phyloP scores from a whole-genome alignment of 345 rosid genomes.

The Odontarrhena argentea region DNA sequence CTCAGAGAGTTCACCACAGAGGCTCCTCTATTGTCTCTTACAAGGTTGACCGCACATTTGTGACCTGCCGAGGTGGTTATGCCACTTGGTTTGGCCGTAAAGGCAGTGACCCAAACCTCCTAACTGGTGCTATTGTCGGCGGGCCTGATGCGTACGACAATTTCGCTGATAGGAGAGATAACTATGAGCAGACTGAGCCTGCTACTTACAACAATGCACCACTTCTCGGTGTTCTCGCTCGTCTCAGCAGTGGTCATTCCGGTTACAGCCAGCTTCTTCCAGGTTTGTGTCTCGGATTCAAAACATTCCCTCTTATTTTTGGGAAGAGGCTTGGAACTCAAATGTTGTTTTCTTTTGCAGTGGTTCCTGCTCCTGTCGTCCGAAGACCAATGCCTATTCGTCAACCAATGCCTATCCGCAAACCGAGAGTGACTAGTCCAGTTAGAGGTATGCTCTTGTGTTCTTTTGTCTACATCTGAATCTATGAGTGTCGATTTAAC shows the following conservation, averaged over 20 bases:
- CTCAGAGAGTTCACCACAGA: constrained; percentile 87
- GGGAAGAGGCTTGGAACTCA: constrained; percentile 4
- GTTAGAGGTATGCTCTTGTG: constrained; percentile 57
- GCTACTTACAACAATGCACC: constrained; percentile 99
- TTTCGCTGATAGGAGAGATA: constrained; percentile 90
- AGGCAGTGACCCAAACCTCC: constrained; percentile 82
- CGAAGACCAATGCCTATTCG: constrained; percentile 50
- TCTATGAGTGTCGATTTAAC: neutral
- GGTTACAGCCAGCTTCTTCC: constrained; percentile 93
- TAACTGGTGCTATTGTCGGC: constrained; percentile 90
- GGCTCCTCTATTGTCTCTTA: constrained; percentile 88
- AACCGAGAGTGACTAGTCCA: constrained; percentile 55
- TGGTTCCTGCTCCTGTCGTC: constrained; percentile 56
- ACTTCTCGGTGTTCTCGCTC: constrained; percentile 81
- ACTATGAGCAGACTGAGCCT: constrained; percentile 97
- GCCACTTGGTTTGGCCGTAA: constrained; percentile 84
- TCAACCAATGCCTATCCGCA: constrained; percentile 49
- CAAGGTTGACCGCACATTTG: constrained; percentile 63
- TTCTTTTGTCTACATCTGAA: neutral
- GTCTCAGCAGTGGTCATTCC: constrained; percentile 66
- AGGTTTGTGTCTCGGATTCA: constrained; percentile 44
- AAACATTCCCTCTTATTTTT: neutral
- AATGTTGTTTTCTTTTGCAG: constrained; percentile 21
- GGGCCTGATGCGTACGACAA: constrained; percentile 97
- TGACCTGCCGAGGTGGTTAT: constrained; percentile 92